phyloP scores from a whole-genome alignment of 2,329 filamentous ascomycete species.

The Beauveria rudraprayagi region DNA sequence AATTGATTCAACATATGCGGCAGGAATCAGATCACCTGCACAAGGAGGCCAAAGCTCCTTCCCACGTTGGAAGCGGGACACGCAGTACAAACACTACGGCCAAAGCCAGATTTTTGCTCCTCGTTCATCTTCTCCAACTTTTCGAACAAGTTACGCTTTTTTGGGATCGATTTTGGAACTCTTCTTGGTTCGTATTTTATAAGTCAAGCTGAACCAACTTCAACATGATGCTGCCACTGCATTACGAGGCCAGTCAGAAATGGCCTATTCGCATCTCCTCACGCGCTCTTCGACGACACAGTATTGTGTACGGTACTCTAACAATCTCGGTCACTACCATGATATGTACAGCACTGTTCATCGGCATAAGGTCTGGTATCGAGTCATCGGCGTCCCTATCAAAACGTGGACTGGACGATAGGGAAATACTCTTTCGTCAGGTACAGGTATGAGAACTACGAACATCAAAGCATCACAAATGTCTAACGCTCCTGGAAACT shows the following conservation, averaged over 20 bases:
- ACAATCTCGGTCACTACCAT: background rate
- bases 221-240: background rate
- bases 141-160: slow-evolving; percentile 6
- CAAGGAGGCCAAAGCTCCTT: too few species aligned
- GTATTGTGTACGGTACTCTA: slow-evolving; percentile 7
- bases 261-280: background rate
- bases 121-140: background rate
- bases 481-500: background rate
- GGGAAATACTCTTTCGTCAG: background rate
- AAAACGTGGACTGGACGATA: background rate
- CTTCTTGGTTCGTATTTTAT: slow-evolving; percentile 21
- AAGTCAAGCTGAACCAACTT: background rate
- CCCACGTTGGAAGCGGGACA: background rate
- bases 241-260: background rate
- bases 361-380: background rate
- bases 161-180: slow-evolving; percentile 18
- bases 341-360: background rate
- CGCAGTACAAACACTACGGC: background rate
- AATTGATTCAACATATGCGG: too few species aligned
- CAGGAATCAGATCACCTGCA: too few species aligned
- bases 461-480: background rate
- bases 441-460: background rate
- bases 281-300: slow-evolving; percentile 6
- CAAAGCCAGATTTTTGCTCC: background rate
- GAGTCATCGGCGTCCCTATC: too few species aligned